phyloP scores from a whole-genome alignment of 2,329 filamentous ascomycete genomes.

The Neonectria punicea region DNA sequence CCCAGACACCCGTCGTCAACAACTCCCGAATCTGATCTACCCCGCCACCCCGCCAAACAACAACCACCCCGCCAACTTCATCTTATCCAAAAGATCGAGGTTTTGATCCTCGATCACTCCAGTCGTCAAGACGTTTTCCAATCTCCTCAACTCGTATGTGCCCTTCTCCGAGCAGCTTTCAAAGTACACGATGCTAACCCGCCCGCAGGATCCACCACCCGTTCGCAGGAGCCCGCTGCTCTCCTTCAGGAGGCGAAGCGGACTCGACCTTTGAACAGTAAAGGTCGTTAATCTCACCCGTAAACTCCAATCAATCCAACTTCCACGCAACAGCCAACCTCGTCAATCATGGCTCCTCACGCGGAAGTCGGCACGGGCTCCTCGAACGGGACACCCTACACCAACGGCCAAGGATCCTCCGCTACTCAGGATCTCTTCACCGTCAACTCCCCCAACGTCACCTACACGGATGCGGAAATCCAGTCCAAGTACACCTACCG shows the following conservation, averaged over 20 bases:
- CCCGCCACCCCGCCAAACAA: slow-evolving; percentile 40
- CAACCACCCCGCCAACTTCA: slow-evolving; percentile 35
- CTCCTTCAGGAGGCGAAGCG: slow-evolving; percentile 86
- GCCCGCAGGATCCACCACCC: slow-evolving; percentile 84
- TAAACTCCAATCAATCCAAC: slow-evolving; percentile 40
- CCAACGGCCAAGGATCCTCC: slow-evolving; percentile 51
- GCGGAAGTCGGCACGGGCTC: slow-evolving; percentile 70
- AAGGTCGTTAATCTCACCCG: slow-evolving; percentile 52
- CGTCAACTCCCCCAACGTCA: slow-evolving; percentile 92
- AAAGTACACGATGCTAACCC: slow-evolving; percentile 40
- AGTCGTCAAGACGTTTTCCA: slow-evolving; percentile 96
- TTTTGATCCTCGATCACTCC: slow-evolving; percentile 64
- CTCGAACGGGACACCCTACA: slow-evolving; percentile 69
- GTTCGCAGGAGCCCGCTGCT: slow-evolving; percentile 96
- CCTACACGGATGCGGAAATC: slow-evolving; percentile 89
- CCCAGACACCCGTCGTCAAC: slow-evolving; percentile 18
- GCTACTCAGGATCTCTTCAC: slow-evolving; percentile 75
- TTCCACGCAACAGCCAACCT: slow-evolving; percentile 48
- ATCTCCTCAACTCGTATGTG: slow-evolving; percentile 93
- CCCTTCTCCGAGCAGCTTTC: slow-evolving; percentile 4
- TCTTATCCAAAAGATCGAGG: slow-evolving; percentile 60
- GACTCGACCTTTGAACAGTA: slow-evolving; percentile 70
- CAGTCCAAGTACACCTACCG: slow-evolving; percentile 96
- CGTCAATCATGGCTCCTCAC: slow-evolving; percentile 86
- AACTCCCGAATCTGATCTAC: slow-evolving; percentile 29